Evolutionary conservation across 192 early-diverging fungal species (phyloP).

Genomic region (Linnemannia zychae): DNA sequence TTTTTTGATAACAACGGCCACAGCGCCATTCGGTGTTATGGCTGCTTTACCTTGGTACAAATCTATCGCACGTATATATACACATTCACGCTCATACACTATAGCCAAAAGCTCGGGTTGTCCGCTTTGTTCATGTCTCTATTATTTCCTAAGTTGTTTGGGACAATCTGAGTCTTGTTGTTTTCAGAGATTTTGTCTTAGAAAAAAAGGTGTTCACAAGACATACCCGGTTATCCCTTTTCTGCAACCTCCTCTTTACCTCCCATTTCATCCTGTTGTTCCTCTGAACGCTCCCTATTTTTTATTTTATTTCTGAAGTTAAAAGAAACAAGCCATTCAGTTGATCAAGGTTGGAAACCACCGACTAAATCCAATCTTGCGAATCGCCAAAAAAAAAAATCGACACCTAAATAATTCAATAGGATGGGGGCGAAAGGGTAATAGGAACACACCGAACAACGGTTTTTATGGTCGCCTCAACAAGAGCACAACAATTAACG

Average conservation of each 20-base stretch:
- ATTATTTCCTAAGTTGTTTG: not conserved
- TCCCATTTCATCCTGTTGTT: not conserved
- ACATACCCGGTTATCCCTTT: not conserved
- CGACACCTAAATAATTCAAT: not conserved
- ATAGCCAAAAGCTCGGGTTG: not conserved
- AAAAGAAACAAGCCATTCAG: too few species aligned
- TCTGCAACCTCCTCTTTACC: not conserved
- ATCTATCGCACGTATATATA: not conserved
- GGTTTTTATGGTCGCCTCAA: not conserved
- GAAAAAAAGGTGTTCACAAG: not conserved
- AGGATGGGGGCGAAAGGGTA: not conserved
- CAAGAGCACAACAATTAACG: not conserved
- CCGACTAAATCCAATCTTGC: too few species aligned
- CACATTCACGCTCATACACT: not conserved
- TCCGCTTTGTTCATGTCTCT: not conserved
- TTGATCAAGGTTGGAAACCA: not conserved
- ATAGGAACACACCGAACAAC: not conserved
- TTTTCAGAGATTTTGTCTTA: not conserved
- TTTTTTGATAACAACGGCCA: not conserved
- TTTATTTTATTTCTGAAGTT: too few species aligned
- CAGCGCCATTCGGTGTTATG: not conserved
- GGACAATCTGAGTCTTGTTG: not conserved
- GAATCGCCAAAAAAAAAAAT: too few species aligned
- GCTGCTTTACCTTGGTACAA: not conserved
- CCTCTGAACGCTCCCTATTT: too few species aligned